Conservation (phyloP, 1,284 basidiomycete species). For the Singerocomus inundabilis region DNA sequence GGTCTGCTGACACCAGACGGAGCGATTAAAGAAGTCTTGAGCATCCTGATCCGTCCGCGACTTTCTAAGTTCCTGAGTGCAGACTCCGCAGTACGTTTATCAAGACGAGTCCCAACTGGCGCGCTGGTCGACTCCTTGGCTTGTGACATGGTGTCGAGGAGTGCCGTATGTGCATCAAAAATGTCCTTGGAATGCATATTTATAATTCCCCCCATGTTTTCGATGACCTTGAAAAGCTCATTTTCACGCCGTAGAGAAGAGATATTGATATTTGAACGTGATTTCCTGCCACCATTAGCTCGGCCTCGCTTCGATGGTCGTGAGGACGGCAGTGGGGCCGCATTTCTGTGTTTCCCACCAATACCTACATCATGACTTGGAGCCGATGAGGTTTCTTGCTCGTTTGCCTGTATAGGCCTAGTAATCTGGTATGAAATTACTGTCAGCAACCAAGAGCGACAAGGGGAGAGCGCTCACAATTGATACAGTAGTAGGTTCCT, state of each 20-base stretch:
- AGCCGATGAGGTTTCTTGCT: background rate
- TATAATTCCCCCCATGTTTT: slow-evolving; percentile 60
- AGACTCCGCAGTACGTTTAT: slow-evolving; percentile 65
- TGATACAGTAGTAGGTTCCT: background rate
- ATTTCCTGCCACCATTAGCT: slow-evolving; percentile 13
- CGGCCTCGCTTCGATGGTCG: slow-evolving; percentile 28
- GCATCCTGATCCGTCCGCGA: slow-evolving; percentile 60
- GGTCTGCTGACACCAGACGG: slow-evolving; percentile 53
- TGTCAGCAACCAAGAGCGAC: background rate
- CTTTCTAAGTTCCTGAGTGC: slow-evolving; percentile 61
- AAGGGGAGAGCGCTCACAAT: slow-evolving; percentile 7
- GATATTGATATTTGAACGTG: slow-evolving; percentile 56
- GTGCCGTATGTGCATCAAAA: slow-evolving; percentile 57
- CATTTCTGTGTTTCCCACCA: slow-evolving; percentile 18
- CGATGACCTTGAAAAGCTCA: slow-evolving; percentile 64
- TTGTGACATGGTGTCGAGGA: slow-evolving; percentile 53
- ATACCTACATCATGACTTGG: background rate
- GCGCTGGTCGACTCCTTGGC: slow-evolving; percentile 66
- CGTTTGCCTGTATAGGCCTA: background rate
- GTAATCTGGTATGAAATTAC: background rate
- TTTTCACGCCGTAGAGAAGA: slow-evolving; percentile 75
- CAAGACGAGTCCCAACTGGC: slow-evolving; percentile 62
- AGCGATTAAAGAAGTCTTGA: slow-evolving; percentile 57
- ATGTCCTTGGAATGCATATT: slow-evolving; percentile 68
- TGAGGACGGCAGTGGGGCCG: slow-evolving; percentile 1